Base-by-base conservation (phyloP, 2,329 filamentous ascomycete genomes). In the Calonectria pauciramosa region DNA sequence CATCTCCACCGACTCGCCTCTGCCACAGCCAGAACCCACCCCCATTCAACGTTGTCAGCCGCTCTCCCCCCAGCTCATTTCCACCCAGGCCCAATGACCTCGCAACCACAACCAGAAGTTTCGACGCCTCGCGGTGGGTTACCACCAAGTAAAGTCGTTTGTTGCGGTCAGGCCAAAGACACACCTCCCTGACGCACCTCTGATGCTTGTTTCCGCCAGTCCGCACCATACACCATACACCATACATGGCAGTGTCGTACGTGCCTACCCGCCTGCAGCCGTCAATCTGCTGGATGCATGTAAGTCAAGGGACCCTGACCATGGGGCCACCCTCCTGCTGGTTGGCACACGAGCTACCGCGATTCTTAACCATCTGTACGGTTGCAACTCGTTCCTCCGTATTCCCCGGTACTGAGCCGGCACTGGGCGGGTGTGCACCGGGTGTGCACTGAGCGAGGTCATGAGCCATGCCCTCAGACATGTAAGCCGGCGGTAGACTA, bases 251-350 rank as follows among this genome's bases (percentile, higher is more conserved):
- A 60, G 20, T 60, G 60, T 44, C 60, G 51, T 66, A 59, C 60
- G 49, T 71, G 60, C 63, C 38, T 67, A 59, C 60, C 51, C 63
- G 66, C 52, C 52, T 52, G 70, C 63, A 71, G 70, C 70, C 70
- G 49, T 73, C 70, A 72, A 72, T 68, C 66, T 69, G 47, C 65
- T 65, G 34, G 71, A 70, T 73, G 71, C 71, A 73, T 70, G 59
- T 59, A 73, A 70, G 71, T 70, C 71, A 65, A 73, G 70, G 70
- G 44, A 41, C 49, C 64, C 32, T 51, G 63, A 49, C 71, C 66
- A 66, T 65, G 66, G 59, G 26, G 67, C 54, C 30, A 34, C 49
- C 64, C 47, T 54, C 34, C 34, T 47, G n/a, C 14, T 49, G 47
- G 54, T 38, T 72, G 65, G 28, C 71, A 72, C 71, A 68, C 65